Base-by-base conservation (phyloP, 2,329 filamentous ascomycete genomes). In the Trichoderma citrinoviride region DNA sequence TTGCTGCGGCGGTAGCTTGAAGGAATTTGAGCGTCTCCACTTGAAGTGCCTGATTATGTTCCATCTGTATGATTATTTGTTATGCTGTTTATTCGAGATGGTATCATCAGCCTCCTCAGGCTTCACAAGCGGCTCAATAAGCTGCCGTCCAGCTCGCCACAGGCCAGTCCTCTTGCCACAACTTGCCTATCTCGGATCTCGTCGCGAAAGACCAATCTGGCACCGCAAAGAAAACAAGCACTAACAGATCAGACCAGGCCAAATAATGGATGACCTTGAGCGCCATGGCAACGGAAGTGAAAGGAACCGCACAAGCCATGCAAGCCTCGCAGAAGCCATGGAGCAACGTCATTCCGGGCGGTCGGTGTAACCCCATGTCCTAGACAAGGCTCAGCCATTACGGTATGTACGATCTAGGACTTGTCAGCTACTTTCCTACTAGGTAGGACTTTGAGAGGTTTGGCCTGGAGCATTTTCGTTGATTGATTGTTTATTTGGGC, bases 401-500 rank as follows among this genome's bases (percentile, higher is more conserved):
- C 47, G 19, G 33, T 27, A 55, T n/a, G 49, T 23, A 19, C 40
- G 27, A 47, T 56, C 50, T 56, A 64, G 61, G 52, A 64, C 61
- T 55, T 29, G n/a, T 7, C 6, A 47, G 19, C 19, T 50, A 37
- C 33, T 1, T 33, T 12, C 21, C 17, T 21, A 7, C 17, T 37
- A n/a, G n/a, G n/a, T 65, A 65, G 62, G 62, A 65, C 62, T 60
- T 60, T 33, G 33, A 37, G 12, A 14, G 12, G 33, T 29, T 5
- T 37, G 33, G 12, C 12, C 12, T 37, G 33, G 29, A 29, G n/a
- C 29, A 29, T 1, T 40, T 27, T 37, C 17, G 10, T 17, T 27
- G 15, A n/a, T 40, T 49, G 14, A 8, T 47, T 37, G 6, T 17
- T 54, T n/a, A 15, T 12, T 25, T 37, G 21, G 40, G 19, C 40